Percentiles rank a stretch among this genome's conserved stretches.
These are phyloP conservation scores for Dryas octopetala DNA, from an alignment of 306 rosid genomes.

Conservation along the genomic window DNA sequence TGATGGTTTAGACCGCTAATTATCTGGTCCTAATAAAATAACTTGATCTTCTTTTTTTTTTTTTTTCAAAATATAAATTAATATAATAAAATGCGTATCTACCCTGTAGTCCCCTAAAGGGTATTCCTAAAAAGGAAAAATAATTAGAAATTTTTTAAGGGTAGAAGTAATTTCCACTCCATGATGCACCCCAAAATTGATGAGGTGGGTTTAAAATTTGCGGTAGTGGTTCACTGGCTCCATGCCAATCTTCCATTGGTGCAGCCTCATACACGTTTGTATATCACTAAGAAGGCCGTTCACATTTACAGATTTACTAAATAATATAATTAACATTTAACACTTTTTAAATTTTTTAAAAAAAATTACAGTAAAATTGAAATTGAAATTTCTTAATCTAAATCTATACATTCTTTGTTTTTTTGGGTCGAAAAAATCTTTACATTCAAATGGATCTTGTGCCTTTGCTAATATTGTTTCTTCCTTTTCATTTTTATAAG, in stretches of 20 bases:
- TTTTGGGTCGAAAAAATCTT: too few relatives aligned
- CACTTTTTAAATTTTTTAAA: too few relatives aligned
- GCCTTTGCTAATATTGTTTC: too few relatives aligned
- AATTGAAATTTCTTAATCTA: too few relatives aligned
- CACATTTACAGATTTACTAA: conserved; percentile 2
- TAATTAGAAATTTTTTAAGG: neutral
- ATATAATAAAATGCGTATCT: neutral
- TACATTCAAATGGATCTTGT: too few relatives aligned
- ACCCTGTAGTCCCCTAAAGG: neutral
- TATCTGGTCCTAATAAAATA: neutral
- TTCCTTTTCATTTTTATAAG: too few relatives aligned
- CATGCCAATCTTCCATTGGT: conserved; percentile 8
- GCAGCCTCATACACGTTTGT: conserved; percentile 1
- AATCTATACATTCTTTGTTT: too few relatives aligned
- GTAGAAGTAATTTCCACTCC: neutral
- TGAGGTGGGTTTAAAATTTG: neutral
- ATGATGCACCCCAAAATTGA: neutral
- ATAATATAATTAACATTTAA: too few relatives aligned
- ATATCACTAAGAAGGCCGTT: neutral
- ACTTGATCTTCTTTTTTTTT: neutral
- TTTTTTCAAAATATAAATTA: neutral
- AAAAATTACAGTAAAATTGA: too few relatives aligned
- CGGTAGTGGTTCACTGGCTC: neutral
- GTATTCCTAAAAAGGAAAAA: neutral
- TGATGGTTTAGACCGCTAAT: neutral